phyloP scores from a whole-genome alignment of 352 stramenopile genomes.

The Halophytophthora batemanensis region DNA sequence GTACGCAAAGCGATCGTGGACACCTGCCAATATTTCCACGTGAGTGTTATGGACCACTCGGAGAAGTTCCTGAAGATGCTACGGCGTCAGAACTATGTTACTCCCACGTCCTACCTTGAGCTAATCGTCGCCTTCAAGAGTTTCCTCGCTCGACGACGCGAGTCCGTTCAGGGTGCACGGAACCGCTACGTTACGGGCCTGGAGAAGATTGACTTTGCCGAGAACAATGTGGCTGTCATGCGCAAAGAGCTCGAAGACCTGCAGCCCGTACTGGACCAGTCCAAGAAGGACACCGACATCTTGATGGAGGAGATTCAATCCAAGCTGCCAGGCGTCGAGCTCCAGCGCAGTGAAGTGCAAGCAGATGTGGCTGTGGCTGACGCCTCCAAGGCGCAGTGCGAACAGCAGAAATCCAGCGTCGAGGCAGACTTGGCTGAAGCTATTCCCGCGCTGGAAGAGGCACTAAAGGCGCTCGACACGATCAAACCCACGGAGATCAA shows the following conservation, averaged over 20 bases:
- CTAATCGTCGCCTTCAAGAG: constrained; percentile 94
- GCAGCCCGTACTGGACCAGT: constrained; percentile 91
- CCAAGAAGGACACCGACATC: constrained; percentile 89
- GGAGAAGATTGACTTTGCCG: constrained; percentile 93
- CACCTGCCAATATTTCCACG: constrained; percentile 93
- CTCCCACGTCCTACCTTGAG: constrained; percentile 94
- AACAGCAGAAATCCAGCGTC: constrained; percentile 85
- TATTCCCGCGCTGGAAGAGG: constrained; percentile 90
- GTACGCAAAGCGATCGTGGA: constrained; percentile 85
- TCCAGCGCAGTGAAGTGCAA: constrained; percentile 76
- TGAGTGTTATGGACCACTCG: constrained; percentile 85
- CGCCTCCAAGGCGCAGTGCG: constrained; percentile 86
- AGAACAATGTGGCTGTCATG: constrained; percentile 93
- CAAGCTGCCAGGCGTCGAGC: constrained; percentile 89
- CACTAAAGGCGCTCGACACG: constrained; percentile 90
- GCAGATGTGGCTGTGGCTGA: constrained; percentile 76
- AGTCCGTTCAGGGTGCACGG: constrained; percentile 78
- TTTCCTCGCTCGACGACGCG: constrained; percentile 77
- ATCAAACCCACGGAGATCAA: constrained; percentile 93
- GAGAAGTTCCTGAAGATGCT: constrained; percentile 79
- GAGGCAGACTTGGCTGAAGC: constrained; percentile 91
- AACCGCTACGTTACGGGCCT: constrained; percentile 90
- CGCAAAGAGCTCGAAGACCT: constrained; percentile 93
- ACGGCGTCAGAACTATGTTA: constrained; percentile 94
- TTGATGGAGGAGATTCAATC: constrained; percentile 93